Conservation (phyloP, 805 yeast genomes). For the Ogataea parapolymorpha region DNA sequence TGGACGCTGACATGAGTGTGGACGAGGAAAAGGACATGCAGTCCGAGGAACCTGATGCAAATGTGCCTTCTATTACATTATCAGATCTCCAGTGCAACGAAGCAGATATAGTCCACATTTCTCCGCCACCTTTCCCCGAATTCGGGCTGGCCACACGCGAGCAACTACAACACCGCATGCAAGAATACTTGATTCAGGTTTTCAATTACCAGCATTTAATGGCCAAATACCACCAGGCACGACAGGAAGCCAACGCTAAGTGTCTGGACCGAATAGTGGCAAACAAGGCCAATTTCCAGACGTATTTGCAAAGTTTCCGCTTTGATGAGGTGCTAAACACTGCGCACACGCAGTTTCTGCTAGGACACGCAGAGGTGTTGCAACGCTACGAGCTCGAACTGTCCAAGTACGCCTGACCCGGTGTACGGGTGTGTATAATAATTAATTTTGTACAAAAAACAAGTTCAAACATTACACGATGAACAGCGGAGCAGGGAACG, state of each 20-base stretch:
- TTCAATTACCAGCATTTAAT: conserved; percentile 12
- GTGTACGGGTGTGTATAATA: conserved; percentile 4
- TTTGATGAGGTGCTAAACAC: conserved; percentile 14
- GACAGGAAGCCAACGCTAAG: conserved; percentile 15
- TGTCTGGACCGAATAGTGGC: conserved; percentile 15
- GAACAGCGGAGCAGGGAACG: conserved; percentile 4
- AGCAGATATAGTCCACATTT: conserved; percentile 3
- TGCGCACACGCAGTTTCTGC: conserved; percentile 12
- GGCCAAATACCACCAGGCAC: conserved; percentile 11
- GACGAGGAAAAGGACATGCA: conserved; percentile 3
- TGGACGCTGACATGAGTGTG: conserved; percentile 7
- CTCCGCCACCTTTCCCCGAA: conserved; percentile 6
- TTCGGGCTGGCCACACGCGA: neutral
- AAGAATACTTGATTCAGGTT: conserved; percentile 10
- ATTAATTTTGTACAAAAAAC: neutral
- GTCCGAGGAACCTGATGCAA: neutral
- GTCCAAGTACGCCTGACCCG: conserved; percentile 1
- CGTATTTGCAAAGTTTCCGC: conserved; percentile 18
- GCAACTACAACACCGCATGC: conserved; percentile 1
- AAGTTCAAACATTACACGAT: neutral
- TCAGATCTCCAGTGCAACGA: conserved; percentile 20
- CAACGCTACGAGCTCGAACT: conserved; percentile 3
- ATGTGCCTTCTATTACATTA: conserved; percentile 12
- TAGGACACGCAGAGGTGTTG: conserved; percentile 8
- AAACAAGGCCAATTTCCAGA: conserved; percentile 7